A percentile compares a stretch with the other conserved stretches of the same genome.
These are phyloP conservation scores for Alternaria triticina DNA, from an alignment of 2,329 filamentous ascomycete genomes.

Conservation along the genomic window DNA sequence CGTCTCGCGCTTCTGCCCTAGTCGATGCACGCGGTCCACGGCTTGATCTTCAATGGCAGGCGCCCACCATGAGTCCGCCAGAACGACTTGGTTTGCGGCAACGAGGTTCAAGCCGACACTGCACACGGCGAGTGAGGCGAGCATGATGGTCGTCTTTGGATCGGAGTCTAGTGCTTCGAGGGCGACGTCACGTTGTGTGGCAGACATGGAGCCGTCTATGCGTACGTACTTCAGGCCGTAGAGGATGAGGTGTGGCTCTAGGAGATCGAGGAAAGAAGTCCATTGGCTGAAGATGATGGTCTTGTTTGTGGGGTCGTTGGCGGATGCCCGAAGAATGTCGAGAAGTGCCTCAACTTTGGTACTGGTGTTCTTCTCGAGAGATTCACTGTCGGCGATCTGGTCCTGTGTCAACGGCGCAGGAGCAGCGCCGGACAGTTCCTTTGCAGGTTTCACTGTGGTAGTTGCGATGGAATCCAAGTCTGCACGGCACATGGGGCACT, in stretches of 20 bases:
- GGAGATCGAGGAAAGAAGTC: constrained; percentile 74
- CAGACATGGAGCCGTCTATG: constrained; percentile 81
- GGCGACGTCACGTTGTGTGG: constrained; percentile 72
- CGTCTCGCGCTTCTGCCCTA: constrained; percentile 80
- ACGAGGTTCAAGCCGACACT: constrained; percentile 87
- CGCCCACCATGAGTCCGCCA: constrained; percentile 88
- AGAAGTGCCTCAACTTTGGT: constrained; percentile 84
- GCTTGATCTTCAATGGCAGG: constrained; percentile 93
- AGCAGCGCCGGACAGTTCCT: constrained; percentile 51
- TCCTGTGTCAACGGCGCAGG: constrained; percentile 27
- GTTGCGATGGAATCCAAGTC: constrained; percentile 57
- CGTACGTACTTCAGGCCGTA: constrained; percentile 70
- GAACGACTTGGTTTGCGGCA: constrained; percentile 82
- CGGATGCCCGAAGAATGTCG: constrained; percentile 73
- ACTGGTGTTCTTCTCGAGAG: constrained; percentile 60
- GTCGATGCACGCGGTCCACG: constrained; percentile 82
- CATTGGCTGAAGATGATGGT: constrained; percentile 79
- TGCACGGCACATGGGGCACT: constrained; percentile 84
- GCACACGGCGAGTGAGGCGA: constrained; percentile 82
- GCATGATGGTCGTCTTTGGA: constrained; percentile 72
- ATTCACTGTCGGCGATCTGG: constrained; percentile 62
- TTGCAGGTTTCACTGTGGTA: constrained; percentile 70
- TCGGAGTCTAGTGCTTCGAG: constrained; percentile 72
- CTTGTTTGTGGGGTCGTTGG: constrained; percentile 67
- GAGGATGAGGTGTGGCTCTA: constrained; percentile 70